Percentiles rank a stretch among this genome's conserved stretches.
These are phyloP conservation scores for Chrysoporthe austroafricana DNA, from an alignment of 2,329 filamentous ascomycete species.

Conservation along the genomic window DNA sequence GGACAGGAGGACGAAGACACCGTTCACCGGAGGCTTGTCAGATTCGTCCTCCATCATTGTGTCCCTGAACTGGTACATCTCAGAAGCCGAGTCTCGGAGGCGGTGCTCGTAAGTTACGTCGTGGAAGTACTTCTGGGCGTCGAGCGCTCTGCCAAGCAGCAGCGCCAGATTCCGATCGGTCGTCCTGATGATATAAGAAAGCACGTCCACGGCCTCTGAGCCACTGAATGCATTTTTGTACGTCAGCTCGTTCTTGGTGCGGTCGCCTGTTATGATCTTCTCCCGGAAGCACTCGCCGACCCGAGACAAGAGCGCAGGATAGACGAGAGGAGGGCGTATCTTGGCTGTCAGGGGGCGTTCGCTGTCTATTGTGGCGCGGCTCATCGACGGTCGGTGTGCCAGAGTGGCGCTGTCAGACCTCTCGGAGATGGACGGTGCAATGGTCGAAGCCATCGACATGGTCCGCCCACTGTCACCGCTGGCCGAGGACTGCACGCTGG, in stretches of 20 bases:
- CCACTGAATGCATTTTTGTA: constrained; percentile 98
- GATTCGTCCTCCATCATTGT: constrained; percentile 84
- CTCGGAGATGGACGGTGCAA: constrained; percentile 65
- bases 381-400: constrained; percentile 60
- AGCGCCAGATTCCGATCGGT: constrained; percentile 93
- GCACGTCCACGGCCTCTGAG: constrained; percentile 91
- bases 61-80: constrained; percentile 97
- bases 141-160: constrained; percentile 85
- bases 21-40: constrained; percentile 76
- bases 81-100: constrained; percentile 87
- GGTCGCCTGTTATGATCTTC: constrained; percentile 81
- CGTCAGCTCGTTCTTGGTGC: constrained; percentile 93
- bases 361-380: constrained; percentile 56
- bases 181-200: constrained; percentile 96
- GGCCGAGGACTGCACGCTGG: constrained; percentile 65
- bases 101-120: constrained; percentile 98
- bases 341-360: constrained; percentile 62
- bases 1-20: constrained; percentile 92
- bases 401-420: constrained; percentile 38
- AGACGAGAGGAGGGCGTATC: constrained; percentile 81
- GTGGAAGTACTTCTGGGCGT: constrained; percentile 99
- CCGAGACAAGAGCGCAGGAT: constrained; percentile 89
- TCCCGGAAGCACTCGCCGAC: constrained; percentile 92
- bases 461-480: constrained; percentile 61
- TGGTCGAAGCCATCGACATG: constrained; percentile 92